These are phyloP conservation scores for Euptelea pleiosperma DNA, from an alignment of 164 flowering plant species.

Conservation along the genomic window DNA sequence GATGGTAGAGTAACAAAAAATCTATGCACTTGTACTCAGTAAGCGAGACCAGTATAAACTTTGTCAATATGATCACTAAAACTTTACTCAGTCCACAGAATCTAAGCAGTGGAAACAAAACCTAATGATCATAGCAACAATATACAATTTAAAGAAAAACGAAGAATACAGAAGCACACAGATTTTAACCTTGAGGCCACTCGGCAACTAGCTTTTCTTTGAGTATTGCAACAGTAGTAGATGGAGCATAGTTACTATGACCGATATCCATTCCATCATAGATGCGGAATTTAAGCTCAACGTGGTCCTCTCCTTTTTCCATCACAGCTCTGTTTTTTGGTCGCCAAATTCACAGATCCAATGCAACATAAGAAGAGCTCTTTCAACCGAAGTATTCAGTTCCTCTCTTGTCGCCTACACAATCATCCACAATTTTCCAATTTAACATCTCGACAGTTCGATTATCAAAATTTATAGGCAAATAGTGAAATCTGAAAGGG, in stretches of 20 bases:
- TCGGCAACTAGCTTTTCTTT: slow-evolving; percentile 28
- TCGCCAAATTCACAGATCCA: not conserved
- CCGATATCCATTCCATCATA: slow-evolving; percentile 37
- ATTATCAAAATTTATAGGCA: not conserved
- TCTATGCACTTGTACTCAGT: no score
- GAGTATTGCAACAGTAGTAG: slow-evolving; percentile 22
- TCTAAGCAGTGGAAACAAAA: no score
- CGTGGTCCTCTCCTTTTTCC: slow-evolving; percentile 29
- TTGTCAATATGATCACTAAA: no score
- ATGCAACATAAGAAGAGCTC: not conserved
- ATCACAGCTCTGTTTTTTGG: slow-evolving; percentile 12
- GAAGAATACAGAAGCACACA: not conserved
- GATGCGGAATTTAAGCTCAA: slow-evolving; percentile 37
- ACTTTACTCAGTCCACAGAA: no score
- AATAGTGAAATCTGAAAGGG: not conserved
- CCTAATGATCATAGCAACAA: no score
- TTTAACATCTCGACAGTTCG: not conserved
- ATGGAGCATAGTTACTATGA: slow-evolving; percentile 16
- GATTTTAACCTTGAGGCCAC: slow-evolving; percentile 29
- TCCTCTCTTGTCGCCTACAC: not conserved
- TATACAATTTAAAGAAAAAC: no score
- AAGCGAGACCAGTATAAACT: no score
- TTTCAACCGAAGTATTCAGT: not conserved
- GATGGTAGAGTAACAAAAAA: no score
- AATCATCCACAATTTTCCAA: not conserved